Conservation (phyloP, 371 early-diverging fungal species). For the Chytridiales sp. region DNA sequence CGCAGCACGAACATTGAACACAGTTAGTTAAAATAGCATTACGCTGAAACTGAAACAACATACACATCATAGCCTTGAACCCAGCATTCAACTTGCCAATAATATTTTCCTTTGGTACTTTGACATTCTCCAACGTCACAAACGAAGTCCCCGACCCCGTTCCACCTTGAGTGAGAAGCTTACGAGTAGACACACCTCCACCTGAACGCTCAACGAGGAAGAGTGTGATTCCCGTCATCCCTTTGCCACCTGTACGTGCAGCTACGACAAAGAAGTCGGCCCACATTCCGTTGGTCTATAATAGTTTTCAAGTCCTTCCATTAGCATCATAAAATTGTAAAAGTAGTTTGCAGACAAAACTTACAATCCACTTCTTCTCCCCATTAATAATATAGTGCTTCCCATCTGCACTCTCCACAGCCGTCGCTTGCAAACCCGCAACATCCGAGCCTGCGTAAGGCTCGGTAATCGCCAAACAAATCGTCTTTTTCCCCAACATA, state of each 20-base stretch:
- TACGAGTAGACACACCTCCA: constrained; percentile 47
- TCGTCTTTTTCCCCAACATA: constrained; percentile 40
- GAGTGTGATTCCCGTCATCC: constrained; percentile 44
- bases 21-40: too few species aligned
- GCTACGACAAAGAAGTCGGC: constrained; percentile 46
- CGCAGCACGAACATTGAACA: background rate
- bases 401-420: constrained; percentile 32
- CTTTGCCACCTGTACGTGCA: constrained; percentile 37
- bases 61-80: constrained; percentile 28
- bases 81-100: constrained; percentile 40
- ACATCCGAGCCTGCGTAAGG: constrained; percentile 47
- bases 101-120: constrained; percentile 45
- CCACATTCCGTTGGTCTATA: constrained; percentile 35
- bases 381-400: constrained; percentile 51
- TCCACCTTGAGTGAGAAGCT: constrained; percentile 49
- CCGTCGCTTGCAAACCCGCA: constrained; percentile 40
- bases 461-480: constrained; percentile 45
- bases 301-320: background rate
- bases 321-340: background rate
- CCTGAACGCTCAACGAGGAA: constrained; percentile 36
- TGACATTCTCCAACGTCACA: constrained; percentile 46
- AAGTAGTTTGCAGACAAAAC: background rate
- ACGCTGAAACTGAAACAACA: background rate
- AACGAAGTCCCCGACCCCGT: constrained; percentile 42
- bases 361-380: constrained; percentile 43